phyloP scores from a whole-genome alignment of 2,329 filamentous ascomycete species.

The Lecanicillium sp. region DNA sequence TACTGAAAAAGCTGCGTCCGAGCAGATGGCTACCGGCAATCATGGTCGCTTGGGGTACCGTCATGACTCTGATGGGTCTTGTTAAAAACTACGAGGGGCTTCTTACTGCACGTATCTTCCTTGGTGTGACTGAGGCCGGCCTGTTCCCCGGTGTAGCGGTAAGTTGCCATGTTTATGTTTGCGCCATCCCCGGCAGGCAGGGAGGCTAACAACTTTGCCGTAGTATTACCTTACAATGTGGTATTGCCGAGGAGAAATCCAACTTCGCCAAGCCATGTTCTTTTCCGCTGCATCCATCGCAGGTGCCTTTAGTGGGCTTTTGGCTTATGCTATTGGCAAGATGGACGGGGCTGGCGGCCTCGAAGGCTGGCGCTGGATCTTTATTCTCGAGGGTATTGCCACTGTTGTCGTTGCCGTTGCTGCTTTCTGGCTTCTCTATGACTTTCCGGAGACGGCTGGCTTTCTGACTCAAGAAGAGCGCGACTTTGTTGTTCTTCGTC shows the following conservation, averaged over 20 bases:
- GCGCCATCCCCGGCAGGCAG: background rate
- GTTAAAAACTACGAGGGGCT: conserved; percentile 39
- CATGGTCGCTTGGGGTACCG: conserved; percentile 53
- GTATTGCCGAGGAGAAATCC: conserved; percentile 50
- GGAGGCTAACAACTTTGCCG: background rate
- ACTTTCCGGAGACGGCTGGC: conserved; percentile 70
- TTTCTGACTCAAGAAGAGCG: conserved; percentile 68
- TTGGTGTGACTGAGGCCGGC: conserved; percentile 60
- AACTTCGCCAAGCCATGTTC: conserved; percentile 59
- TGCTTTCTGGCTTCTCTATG: conserved; percentile 65
- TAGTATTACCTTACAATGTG: conserved; percentile 50
- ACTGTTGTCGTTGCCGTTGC: conserved; percentile 59
- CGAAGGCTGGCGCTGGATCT: conserved; percentile 57
- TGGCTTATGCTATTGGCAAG: conserved; percentile 61
- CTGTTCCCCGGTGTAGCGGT: conserved; percentile 55
- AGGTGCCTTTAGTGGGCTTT: conserved; percentile 65
- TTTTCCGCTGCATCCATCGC: conserved; percentile 76
- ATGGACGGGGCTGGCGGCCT: conserved; percentile 58
- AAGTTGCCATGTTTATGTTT: conserved; percentile 10
- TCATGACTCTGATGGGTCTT: conserved; percentile 46
- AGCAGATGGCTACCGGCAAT: conserved; percentile 68
- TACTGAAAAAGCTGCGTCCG: conserved; percentile 66
- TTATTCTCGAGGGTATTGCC: conserved; percentile 60
- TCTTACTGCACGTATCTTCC: conserved; percentile 42
- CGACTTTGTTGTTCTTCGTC: conserved; percentile 58